Evolutionary conservation across 2,329 filamentous ascomycete genomes (phyloP).

Genomic region (Bipolaris victoriae): DNA sequence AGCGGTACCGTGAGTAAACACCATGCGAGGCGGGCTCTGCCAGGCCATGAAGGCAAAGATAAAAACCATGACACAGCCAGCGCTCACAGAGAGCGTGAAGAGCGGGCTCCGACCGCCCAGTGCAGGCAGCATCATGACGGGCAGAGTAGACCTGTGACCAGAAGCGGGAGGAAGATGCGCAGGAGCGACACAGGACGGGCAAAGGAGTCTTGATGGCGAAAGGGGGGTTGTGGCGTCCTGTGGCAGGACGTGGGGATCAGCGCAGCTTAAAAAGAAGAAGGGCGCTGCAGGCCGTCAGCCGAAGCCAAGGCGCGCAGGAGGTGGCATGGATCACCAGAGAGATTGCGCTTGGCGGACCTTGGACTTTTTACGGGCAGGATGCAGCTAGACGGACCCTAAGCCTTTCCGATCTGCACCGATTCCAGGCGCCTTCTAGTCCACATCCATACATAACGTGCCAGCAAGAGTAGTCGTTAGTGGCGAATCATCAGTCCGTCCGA

Average conservation of each 20-base stretch:
- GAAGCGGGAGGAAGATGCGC: conserved; percentile 9
- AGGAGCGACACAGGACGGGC: conserved; percentile 14
- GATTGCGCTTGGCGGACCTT: conserved; percentile 35
- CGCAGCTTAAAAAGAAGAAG: conserved; percentile 32
- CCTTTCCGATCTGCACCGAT: conserved; percentile 20
- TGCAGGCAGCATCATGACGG: conserved; percentile 40
- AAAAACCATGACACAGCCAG: conserved; percentile 41
- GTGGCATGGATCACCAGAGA: conserved; percentile 24
- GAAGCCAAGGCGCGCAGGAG: conserved; percentile 29
- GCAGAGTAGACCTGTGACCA: conserved; percentile 4
- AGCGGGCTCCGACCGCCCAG: conserved; percentile 42
- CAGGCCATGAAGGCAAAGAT: conserved; percentile 46
- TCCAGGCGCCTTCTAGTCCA: conserved; percentile 14
- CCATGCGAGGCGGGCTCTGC: conserved; percentile 37
- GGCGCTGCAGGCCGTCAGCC: conserved; percentile 26
- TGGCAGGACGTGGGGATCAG: conserved; percentile 24
- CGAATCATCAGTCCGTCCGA: conserved; percentile 13
- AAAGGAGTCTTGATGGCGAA: conserved; percentile 20
- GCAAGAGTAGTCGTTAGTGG: not conserved
- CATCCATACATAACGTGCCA: too few species aligned
- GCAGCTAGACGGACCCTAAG: conserved; percentile 17
- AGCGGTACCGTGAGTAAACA: conserved; percentile 31
- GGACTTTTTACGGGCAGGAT: conserved; percentile 22
- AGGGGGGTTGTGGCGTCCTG: conserved; percentile 19
- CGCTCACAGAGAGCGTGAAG: conserved; percentile 39